A percentile compares a stretch with the other conserved stretches of the same genome.
Conservation (phyloP, 306 rosid species). For the Prunus kanzakura region DNA sequence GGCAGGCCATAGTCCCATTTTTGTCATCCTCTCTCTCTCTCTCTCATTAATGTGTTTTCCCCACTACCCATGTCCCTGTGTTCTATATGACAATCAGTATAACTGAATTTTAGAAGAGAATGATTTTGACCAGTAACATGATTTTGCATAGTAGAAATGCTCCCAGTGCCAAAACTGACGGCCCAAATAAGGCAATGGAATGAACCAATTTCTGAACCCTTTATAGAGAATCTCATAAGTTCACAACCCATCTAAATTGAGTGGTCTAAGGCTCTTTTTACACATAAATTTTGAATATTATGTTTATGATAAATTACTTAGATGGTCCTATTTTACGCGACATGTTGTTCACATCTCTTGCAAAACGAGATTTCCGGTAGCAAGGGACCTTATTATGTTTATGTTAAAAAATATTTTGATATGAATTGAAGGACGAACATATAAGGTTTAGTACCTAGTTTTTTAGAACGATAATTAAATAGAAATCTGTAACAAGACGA, state of each 20-base stretch:
- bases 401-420: too few species aligned
- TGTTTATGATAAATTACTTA: too few species aligned
- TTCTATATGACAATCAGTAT: conserved; percentile 21
- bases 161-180: conserved; percentile 14
- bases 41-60: not conserved
- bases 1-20: not conserved
- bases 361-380: too few species aligned
- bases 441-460: too few species aligned
- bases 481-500: not conserved
- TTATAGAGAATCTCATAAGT: not conserved
- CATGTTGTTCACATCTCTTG: too few species aligned
- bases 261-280: not conserved
- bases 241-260: not conserved
- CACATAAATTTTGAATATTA: too few species aligned
- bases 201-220: conserved; percentile 30
- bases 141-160: conserved; percentile 13
- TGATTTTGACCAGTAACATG: conserved; percentile 23
- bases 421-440: too few species aligned
- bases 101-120: conserved; percentile 28
- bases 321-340: too few species aligned
- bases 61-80: conserved; percentile 32
- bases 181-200: conserved; percentile 33
- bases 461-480: not conserved
- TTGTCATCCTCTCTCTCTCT: not conserved
- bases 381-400: too few species aligned